Evolutionary conservation across 768 basidiomycete species (phyloP), one percentile per base, ranked within the genome.

Genomic region (Tricholoma bakamatsutake): DNA sequence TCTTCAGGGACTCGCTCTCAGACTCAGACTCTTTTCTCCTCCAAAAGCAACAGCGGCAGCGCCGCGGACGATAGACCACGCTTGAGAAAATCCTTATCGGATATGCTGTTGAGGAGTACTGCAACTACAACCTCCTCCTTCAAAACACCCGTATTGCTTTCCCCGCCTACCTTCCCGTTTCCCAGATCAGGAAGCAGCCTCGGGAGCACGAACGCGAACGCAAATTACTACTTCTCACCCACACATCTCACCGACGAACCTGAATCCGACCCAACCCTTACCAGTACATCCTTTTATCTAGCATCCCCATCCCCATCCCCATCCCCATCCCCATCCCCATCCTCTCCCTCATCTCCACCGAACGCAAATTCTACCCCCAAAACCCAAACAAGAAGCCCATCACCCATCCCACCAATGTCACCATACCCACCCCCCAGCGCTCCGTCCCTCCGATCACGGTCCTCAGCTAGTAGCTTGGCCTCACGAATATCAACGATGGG

Each of bases 1-100:
- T 63, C 66, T 11, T 59, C 70, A 30, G 66, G 66, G 5, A 64
- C 67, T 6, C 57, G 59, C 39, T 18, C 9, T 42, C 13, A 37
- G 3, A 12, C 40, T 57, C 58, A 9, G 35, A 43, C 46, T 47
- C 31, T 37, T 54, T 33, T 27, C 50, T 13, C 48, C 55, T 28
- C 21, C 21, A 24, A 24, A 17, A 50, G 18, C 12, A 15, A 33
- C 13, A 53, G 48, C 17, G 42, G n/a, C 7, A 31, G 47, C 28
- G 49, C 28, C 28, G 40, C 40, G 10, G 57, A 60, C 15, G 56
- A 61, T 12, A 55, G 45, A 1, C 48, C 56, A 9, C 59, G 53
- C 40, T 50, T 57, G 35, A 42, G 57, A 54, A 46, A 57, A 34
- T 61, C 51, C 5, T 28, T 56, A 7, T 60, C 57, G 24, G 52